Percentiles rank a stretch among this genome's conserved stretches.
Conservation (phyloP, 2,329 filamentous ascomycete genomes). For the Mariannaea elegans region DNA sequence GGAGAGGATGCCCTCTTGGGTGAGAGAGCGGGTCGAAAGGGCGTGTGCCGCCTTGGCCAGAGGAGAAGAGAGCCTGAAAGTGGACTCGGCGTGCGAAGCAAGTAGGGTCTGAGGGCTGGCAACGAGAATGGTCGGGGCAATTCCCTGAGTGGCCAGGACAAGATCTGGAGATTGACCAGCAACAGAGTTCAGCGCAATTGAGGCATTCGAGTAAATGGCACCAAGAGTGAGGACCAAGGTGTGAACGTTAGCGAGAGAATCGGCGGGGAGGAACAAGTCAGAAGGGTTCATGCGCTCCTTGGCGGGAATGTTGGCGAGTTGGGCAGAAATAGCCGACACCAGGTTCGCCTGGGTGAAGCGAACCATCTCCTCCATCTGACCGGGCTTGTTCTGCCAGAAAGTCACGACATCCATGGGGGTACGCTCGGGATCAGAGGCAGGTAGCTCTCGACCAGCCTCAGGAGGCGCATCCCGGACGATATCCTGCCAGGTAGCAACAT, state of each 20-base stretch:
- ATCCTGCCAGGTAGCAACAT: conserved; percentile 93
- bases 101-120: conserved; percentile 78
- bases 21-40: conserved; percentile 74
- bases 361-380: conserved; percentile 72
- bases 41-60: conserved; percentile 75
- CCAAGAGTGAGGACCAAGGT: conserved; percentile 81
- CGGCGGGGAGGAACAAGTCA: conserved; percentile 87
- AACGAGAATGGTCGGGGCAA: conserved; percentile 85
- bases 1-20: conserved; percentile 75
- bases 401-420: conserved; percentile 67
- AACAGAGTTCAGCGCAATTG: conserved; percentile 88
- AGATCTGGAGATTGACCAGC: conserved; percentile 78
- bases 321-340: conserved; percentile 83
- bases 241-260: conserved; percentile 82
- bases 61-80: conserved; percentile 66
- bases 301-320: conserved; percentile 79
- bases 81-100: conserved; percentile 71
- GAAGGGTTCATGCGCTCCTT: conserved; percentile 75
- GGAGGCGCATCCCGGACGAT: conserved; percentile 76
- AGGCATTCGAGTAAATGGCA: conserved; percentile 85
- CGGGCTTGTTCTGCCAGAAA: conserved; percentile 69
- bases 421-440: conserved; percentile 64
- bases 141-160: conserved; percentile 73
- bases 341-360: conserved; percentile 85
- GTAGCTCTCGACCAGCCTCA: conserved; percentile 69